Evolutionary conservation across 345 rosid genomes (phyloP).

Genomic region (Eucalyptus polybractea): DNA sequence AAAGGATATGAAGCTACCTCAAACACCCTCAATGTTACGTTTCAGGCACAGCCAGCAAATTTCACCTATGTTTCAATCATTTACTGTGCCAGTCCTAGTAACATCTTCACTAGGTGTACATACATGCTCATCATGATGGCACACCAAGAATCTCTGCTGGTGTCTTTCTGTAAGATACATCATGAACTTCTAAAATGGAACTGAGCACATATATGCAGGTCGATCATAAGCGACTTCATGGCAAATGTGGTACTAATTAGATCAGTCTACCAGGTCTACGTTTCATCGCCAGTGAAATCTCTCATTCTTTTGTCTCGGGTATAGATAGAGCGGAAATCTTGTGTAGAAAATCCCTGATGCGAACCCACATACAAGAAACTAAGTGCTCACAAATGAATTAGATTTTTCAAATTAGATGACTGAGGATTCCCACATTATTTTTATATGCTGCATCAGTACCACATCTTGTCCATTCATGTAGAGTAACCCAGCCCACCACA

Average conservation of each 20-base stretch:
- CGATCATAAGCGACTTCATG: background rate
- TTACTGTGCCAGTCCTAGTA: background rate
- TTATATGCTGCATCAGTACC: background rate
- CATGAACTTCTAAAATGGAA: background rate
- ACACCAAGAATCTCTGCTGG: background rate
- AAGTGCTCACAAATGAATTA: background rate
- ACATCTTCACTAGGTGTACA: background rate
- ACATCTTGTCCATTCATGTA: background rate
- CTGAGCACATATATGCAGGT: background rate
- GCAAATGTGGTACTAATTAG: background rate
- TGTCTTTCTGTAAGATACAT: background rate
- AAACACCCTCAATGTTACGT: background rate
- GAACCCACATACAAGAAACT: background rate
- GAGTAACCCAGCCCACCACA: background rate
- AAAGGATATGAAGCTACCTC: background rate
- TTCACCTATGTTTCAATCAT: background rate
- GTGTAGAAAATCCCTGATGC: background rate
- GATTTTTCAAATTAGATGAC: background rate
- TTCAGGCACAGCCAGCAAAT: background rate
- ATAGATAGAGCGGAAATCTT: background rate
- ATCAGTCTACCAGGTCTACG: background rate
- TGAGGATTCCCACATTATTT: background rate
- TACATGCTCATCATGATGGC: background rate
- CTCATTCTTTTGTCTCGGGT: background rate
- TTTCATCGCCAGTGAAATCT: background rate